These are phyloP conservation scores for Coemansia sp. DNA, from an alignment of 371 early-diverging fungal species.

Conservation along the genomic window DNA sequence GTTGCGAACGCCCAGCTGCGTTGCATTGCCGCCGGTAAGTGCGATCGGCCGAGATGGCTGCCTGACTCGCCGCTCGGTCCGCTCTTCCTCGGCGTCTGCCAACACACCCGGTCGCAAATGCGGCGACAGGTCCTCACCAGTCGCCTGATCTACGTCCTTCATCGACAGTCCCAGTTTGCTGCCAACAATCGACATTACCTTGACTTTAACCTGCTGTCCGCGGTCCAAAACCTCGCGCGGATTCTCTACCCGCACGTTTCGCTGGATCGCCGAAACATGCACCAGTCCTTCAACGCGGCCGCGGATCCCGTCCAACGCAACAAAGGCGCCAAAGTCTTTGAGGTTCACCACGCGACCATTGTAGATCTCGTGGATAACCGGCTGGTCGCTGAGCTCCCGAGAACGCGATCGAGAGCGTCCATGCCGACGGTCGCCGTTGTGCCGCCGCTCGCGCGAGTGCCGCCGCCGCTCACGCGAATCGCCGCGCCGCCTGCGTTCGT, in stretches of 20 bases:
- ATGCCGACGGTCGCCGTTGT: conserved; percentile 14
- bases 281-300: conserved; percentile 73
- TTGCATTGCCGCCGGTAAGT: conserved; percentile 22
- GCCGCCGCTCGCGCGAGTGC: conserved; percentile 2
- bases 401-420: conserved; percentile 11
- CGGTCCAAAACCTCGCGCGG: conserved; percentile 78
- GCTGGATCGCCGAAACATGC: conserved; percentile 72
- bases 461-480: conserved; percentile 12
- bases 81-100: not conserved
- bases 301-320: conserved; percentile 75
- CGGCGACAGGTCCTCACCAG: conserved; percentile 83
- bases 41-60: conserved; percentile 5
- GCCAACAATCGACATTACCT: conserved; percentile 87
- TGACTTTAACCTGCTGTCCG: conserved; percentile 83
- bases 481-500: conserved; percentile 6
- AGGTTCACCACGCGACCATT: conserved; percentile 73
- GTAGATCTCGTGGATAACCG: conserved; percentile 89
- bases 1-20: conserved; percentile 16
- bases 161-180: conserved; percentile 80
- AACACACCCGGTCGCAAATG: conserved; percentile 55
- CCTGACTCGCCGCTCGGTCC: not conserved
- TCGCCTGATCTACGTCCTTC: conserved; percentile 92
- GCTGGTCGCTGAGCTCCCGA: conserved; percentile 62
- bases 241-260: conserved; percentile 69
- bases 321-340: conserved; percentile 92